These are phyloP conservation scores for Cylindrotheca closterium DNA, from an alignment of 108 stramenopile species.

Conservation along the genomic window DNA sequence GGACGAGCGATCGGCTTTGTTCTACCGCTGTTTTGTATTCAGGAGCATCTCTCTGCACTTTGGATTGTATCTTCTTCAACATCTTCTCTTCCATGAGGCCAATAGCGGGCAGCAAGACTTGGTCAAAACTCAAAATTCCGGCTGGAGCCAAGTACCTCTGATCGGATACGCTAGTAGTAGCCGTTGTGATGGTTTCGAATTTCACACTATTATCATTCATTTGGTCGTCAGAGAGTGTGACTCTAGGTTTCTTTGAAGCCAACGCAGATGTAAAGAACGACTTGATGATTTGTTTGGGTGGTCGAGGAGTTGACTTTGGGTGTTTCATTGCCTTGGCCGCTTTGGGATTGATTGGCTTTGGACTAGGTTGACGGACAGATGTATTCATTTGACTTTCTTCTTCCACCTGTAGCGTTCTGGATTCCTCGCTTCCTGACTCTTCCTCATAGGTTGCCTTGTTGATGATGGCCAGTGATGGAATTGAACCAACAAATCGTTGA, in stretches of 20 bases:
- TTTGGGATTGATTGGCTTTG: too few relatives aligned
- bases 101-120: slow-evolving; percentile 52
- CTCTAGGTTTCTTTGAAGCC: not conserved
- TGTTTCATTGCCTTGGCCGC: not conserved
- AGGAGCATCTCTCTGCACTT: slow-evolving; percentile 37
- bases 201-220: not conserved
- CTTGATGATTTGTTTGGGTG: not conserved
- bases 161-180: slow-evolving; percentile 11
- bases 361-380: too few relatives aligned
- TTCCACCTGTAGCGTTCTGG: too few relatives aligned
- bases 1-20: slow-evolving; percentile 32
- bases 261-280: not conserved
- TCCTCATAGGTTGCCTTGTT: too few relatives aligned
- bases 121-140: slow-evolving; percentile 47
- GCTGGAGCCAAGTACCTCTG: slow-evolving; percentile 20
- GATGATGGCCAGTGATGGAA: too few relatives aligned
- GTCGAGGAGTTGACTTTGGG: not conserved
- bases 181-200: not conserved
- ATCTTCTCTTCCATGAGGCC: slow-evolving; percentile 34
- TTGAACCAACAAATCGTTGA: too few relatives aligned
- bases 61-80: slow-evolving; percentile 44
- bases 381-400: too few relatives aligned
- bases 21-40: slow-evolving; percentile 20
- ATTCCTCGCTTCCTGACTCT: too few relatives aligned
- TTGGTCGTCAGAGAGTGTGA: not conserved